Evolutionary conservation across 305 asterid species (phyloP).

Genomic region (Vinca major): DNA sequence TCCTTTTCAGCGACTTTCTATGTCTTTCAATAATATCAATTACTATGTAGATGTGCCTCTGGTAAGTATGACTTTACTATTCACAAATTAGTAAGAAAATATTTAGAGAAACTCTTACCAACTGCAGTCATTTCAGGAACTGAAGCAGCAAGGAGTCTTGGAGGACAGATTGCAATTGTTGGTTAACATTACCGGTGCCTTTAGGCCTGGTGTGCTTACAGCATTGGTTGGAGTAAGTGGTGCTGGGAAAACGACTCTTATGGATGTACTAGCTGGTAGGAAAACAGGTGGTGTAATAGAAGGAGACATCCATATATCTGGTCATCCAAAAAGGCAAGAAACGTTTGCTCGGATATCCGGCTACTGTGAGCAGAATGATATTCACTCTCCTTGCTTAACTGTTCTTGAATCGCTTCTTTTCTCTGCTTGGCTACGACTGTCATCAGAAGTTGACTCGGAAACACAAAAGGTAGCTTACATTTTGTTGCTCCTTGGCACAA

Average conservation of each 20-base stretch:
- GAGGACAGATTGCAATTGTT: slow-evolving; percentile 74
- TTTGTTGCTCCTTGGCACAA: slow-evolving; percentile 15
- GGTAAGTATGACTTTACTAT: slow-evolving; percentile 35
- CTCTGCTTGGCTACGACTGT: slow-evolving; percentile 87
- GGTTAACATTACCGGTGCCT: slow-evolving; percentile 40
- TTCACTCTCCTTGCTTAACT: slow-evolving; percentile 93
- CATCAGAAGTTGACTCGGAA: slow-evolving; percentile 66
- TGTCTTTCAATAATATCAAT: slow-evolving; percentile 78
- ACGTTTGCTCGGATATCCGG: slow-evolving; percentile 31
- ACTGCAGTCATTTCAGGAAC: slow-evolving; percentile 48
- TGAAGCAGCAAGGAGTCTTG: slow-evolving; percentile 77
- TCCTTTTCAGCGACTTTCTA: slow-evolving; percentile 84
- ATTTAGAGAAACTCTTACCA: slow-evolving; percentile 7
- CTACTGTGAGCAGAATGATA: slow-evolving; percentile 59
- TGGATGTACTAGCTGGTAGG: slow-evolving; percentile 32
- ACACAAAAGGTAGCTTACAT: slow-evolving; percentile 60
- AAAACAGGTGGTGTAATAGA: slow-evolving; percentile 27
- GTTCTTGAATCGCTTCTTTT: slow-evolving; percentile 77
- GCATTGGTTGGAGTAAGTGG: slow-evolving; percentile 31
- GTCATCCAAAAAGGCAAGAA: slow-evolving; percentile 26
- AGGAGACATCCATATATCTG: slow-evolving; percentile 27
- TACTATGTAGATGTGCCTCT: slow-evolving; percentile 88
- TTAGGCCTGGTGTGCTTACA: slow-evolving; percentile 27
- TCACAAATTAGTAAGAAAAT: background rate
- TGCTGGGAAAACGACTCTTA: slow-evolving; percentile 25